Evolutionary conservation across 2,329 filamentous ascomycete species (phyloP).

Genomic region (Nothopassalora personata): DNA sequence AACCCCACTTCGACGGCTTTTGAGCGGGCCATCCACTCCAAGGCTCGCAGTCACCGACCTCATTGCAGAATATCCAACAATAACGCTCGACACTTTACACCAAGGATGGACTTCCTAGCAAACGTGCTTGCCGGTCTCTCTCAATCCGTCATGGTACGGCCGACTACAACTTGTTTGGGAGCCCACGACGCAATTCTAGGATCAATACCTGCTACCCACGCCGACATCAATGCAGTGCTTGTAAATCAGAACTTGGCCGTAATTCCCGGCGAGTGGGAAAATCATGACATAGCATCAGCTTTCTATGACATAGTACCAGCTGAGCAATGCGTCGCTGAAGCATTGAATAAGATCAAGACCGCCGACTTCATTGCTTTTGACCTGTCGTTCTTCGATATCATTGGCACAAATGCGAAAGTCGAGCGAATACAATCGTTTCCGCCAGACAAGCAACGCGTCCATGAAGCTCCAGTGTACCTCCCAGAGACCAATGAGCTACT

Average conservation of each 20-base stretch:
- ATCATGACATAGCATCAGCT: slow-evolving; percentile 11
- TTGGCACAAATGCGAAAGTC: slow-evolving; percentile 24
- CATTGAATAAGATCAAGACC: slow-evolving; percentile 13
- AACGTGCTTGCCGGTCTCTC: slow-evolving; percentile 8
- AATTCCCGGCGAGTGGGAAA: slow-evolving; percentile 18
- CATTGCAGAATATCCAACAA: background rate
- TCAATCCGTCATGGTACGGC: slow-evolving; percentile 5
- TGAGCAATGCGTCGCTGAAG: slow-evolving; percentile 11
- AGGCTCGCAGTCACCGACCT: background rate
- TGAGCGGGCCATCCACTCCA: background rate
- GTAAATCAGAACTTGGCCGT: slow-evolving; percentile 20
- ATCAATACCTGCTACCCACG: slow-evolving; percentile 13
- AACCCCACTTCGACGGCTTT: background rate
- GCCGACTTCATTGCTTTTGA: slow-evolving; percentile 27
- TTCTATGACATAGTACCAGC: slow-evolving; percentile 17
- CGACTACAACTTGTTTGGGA: slow-evolving; percentile 10
- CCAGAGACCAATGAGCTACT: slow-evolving; percentile 25
- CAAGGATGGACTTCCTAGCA: slow-evolving; percentile 7
- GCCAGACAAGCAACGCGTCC: slow-evolving; percentile 15
- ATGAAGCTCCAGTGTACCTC: slow-evolving; percentile 27
- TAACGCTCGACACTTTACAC: background rate
- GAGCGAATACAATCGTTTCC: slow-evolving; percentile 23
- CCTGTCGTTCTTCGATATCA: slow-evolving; percentile 22
- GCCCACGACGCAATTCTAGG: slow-evolving; percentile 7
- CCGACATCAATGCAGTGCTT: slow-evolving; percentile 14